Percentiles rank a stretch among this genome's conserved stretches.
Evolutionary conservation across 495 filamentous ascomycete genomes (phyloP).

Genomic region (Venustampulla echinocandica): DNA sequence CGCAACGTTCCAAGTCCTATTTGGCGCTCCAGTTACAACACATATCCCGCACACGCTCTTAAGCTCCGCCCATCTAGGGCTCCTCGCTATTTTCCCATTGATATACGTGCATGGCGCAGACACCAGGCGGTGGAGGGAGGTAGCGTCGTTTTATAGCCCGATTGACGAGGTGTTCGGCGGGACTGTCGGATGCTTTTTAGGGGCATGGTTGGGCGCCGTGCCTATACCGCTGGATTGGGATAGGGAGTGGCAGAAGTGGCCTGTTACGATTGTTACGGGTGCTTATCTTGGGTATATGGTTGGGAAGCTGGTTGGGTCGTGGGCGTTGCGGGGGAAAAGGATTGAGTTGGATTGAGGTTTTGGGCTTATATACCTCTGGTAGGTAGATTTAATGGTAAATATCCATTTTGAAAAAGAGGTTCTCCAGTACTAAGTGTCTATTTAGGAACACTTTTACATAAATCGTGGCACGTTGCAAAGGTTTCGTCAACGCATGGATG

Average conservation of each 20-base stretch:
- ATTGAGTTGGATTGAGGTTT: slow-evolving; percentile 44
- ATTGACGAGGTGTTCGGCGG: slow-evolving; percentile 65
- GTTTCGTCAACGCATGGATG: no score
- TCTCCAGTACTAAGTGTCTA: no score
- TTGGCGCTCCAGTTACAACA: slow-evolving; percentile 84
- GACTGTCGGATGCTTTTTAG: slow-evolving; percentile 50
- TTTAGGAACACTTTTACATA: no score
- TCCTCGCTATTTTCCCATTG: slow-evolving; percentile 64
- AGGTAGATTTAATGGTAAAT: no score
- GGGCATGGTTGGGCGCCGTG: slow-evolving; percentile 71
- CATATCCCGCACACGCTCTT: slow-evolving; percentile 72
- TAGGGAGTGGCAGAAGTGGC: slow-evolving; percentile 96
- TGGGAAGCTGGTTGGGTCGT: slow-evolving; percentile 53
- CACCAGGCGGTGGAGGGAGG: slow-evolving; percentile 59
- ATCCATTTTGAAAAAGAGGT: no score
- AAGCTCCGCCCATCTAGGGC: slow-evolving; percentile 68
- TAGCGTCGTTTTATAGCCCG: slow-evolving; percentile 46
- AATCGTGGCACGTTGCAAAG: no score
- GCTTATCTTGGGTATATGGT: slow-evolving; percentile 59
- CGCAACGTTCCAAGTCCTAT: slow-evolving; percentile 62
- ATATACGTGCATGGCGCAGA: slow-evolving; percentile 83
- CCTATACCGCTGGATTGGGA: slow-evolving; percentile 95
- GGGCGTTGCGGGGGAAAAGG: slow-evolving; percentile 51
- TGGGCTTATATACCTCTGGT: no score
- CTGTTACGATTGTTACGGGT: slow-evolving; percentile 75